Evolutionary conservation across 2,329 filamentous ascomycete species (phyloP), one percentile per base, ranked within the genome.

Genomic region (Didymella lethalis): DNA sequence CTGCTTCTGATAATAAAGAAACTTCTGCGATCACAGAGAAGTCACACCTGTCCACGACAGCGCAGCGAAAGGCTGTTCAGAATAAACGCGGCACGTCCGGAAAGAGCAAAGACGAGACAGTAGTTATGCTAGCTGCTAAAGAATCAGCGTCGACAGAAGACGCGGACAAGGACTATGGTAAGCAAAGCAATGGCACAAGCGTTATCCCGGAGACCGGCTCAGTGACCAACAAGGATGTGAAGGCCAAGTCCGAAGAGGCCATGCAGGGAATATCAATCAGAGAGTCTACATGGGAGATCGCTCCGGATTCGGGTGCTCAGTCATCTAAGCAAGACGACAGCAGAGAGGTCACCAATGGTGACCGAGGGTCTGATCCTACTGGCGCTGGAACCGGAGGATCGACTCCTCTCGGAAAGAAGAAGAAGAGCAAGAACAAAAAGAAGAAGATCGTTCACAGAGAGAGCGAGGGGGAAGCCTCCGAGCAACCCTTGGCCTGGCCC

Each of bases 361-460:
- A 57, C 36, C 62, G 54, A 29, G 49, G 59, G 36, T 40, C 51
- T 12, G 54, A 26, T 26, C 55, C 54, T n/a, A 26, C 28, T 4
- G 52, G 28, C 1, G 4, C 43, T 31, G 18, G 38, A 8, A 34
- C 41, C 32, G 32, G 38, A 7, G 54, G 47, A 10, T 34, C 59
- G n/a, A 38, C 54, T 8, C 62, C 62, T 40, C 57, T 58, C 43
- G 67, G 64, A 52, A 70, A 69, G 54, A 71, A 72, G 59, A 67
- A 66, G 41, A 67, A 67, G 41, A 77, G 75, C 67, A 82, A 81
- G 75, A 54, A 67, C 36, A 76, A 74, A 66, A 83, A 82, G 75
- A 54, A 48, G 28, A 50, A 50, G 11, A 8, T 25, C 10, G 10
- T n/a, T n/a, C 8, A 25, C 20, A 25, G 11, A 3, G 10, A 23